Percentiles rank a stretch among this genome's conserved stretches.
phyloP scores from a whole-genome alignment of 225 moss, liverwort and hornwort species.

The Climacium dendroides region DNA sequence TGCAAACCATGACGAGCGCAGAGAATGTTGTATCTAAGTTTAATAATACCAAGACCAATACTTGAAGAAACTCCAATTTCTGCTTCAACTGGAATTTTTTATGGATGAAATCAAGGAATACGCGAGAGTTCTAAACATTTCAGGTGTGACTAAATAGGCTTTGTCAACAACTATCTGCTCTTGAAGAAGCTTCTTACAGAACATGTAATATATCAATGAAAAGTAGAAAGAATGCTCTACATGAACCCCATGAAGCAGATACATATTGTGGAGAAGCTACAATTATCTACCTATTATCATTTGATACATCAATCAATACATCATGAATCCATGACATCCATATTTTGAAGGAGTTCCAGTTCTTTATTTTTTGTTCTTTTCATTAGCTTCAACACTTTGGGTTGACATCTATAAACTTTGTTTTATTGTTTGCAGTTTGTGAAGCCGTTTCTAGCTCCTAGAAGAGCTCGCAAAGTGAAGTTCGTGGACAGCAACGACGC shows the following conservation, averaged over 20 bases:
- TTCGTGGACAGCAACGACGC: constrained; percentile 39
- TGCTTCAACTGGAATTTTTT: not conserved
- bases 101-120: not conserved
- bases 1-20: not conserved
- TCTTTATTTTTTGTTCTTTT: no score
- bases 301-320: not conserved
- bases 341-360: not conserved
- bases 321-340: not conserved
- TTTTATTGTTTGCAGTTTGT: not conserved
- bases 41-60: not conserved
- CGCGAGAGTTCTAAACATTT: no score
- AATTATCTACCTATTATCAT: not conserved
- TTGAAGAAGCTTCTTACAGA: not conserved
- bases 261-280: not conserved
- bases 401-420: no score
- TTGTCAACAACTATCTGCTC: not conserved
- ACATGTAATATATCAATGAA: not conserved
- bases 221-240: not conserved
- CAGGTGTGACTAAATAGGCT: not conserved
- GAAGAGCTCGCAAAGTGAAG: constrained; percentile 39
- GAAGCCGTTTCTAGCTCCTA: constrained; percentile 37
- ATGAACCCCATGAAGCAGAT: not conserved
- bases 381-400: not conserved
- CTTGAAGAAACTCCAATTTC: not conserved
- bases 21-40: not conserved